These are phyloP conservation scores for Hypoxylon perforatum DNA, from an alignment of 495 filamentous ascomycete genomes.

Conservation along the genomic window DNA sequence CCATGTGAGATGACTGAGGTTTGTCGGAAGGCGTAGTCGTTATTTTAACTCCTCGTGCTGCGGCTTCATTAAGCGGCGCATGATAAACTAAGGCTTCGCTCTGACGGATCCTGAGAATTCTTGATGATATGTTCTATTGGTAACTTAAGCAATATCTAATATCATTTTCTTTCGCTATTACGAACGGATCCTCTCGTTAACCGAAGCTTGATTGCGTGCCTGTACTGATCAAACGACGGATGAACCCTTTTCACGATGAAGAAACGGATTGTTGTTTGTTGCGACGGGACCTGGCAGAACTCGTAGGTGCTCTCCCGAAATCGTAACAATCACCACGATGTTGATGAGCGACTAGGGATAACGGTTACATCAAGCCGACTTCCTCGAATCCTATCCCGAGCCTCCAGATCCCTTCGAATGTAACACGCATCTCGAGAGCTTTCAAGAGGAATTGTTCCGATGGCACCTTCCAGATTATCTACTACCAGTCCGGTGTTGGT, in stretches of 20 bases:
- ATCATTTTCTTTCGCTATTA: slow-evolving; percentile 4
- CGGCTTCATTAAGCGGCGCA: neutral
- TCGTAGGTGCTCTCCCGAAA: slow-evolving; percentile 33
- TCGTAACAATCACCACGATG: neutral
- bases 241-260: slow-evolving; percentile 30
- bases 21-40: slow-evolving; percentile 17
- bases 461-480: slow-evolving; percentile 57
- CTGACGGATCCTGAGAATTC: neutral
- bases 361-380: slow-evolving; percentile 48
- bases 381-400: slow-evolving; percentile 42
- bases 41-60: slow-evolving; percentile 5
- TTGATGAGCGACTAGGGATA: slow-evolving; percentile 42
- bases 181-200: neutral
- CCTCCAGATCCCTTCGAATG: slow-evolving; percentile 59
- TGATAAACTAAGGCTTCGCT: slow-evolving; percentile 6
- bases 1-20: slow-evolving; percentile 12
- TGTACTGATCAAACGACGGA: neutral
- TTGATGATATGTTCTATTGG: neutral
- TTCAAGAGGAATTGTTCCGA: slow-evolving; percentile 49
- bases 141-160: slow-evolving; percentile 3
- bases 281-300: slow-evolving; percentile 63
- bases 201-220: neutral
- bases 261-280: slow-evolving; percentile 58
- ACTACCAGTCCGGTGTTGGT: slow-evolving; percentile 65
- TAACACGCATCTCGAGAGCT: slow-evolving; percentile 60